Conservation (phyloP, 2,329 filamentous ascomycete species). For the Xylaria sp. region DNA sequence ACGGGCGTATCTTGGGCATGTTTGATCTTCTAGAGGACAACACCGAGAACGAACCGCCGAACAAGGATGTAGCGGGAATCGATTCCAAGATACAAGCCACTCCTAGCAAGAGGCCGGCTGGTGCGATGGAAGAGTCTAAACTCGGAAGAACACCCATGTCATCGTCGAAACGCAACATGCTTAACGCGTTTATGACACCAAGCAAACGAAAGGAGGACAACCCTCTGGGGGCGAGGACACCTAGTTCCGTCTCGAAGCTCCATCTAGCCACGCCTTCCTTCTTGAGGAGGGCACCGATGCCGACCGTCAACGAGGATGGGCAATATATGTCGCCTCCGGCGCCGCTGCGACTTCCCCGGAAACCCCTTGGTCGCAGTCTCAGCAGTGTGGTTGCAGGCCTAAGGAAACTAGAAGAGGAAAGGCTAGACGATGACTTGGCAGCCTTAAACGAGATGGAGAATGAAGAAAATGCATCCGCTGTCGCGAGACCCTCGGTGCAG, state of each 20-base stretch:
- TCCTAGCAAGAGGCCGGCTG: constrained; percentile 50
- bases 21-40: constrained; percentile 71
- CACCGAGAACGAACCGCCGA: constrained; percentile 57
- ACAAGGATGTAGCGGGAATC: constrained; percentile 48
- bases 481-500: constrained; percentile 28
- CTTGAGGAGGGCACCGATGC: constrained; percentile 59
- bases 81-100: constrained; percentile 46
- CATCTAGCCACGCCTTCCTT: constrained; percentile 75
- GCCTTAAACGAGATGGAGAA: constrained; percentile 73
- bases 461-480: constrained; percentile 40
- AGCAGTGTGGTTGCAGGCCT: constrained; percentile 76
- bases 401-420: constrained; percentile 71
- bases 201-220: constrained; percentile 55
- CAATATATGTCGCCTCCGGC: constrained; percentile 54
- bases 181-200: constrained; percentile 71
- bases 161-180: constrained; percentile 63
- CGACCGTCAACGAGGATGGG: constrained; percentile 62
- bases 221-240: constrained; percentile 48
- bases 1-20: constrained; percentile 76
- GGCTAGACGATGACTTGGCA: constrained; percentile 75
- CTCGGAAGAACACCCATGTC: constrained; percentile 58
- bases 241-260: constrained; percentile 58
- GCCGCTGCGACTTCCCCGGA: constrained; percentile 60
- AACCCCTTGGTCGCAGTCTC: constrained; percentile 70
- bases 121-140: constrained; percentile 41